Evolutionary conservation across 306 rosid genomes (phyloP), one percentile per base, ranked within the genome.

Genomic region (Vigna hirtella): DNA sequence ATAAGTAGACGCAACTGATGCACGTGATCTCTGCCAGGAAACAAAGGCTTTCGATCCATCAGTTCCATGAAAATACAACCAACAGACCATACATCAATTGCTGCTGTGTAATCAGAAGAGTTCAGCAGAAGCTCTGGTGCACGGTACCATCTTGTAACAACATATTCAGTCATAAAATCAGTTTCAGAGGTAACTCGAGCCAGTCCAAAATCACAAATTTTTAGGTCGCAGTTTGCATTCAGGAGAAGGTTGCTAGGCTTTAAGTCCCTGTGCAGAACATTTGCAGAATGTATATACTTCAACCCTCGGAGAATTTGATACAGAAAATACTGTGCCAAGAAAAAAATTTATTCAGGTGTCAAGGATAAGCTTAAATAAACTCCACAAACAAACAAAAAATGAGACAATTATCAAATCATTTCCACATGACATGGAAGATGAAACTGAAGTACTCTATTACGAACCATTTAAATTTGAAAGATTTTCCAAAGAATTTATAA

Each of bases 151-250:
- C 97, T 86, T 20, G 98, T 94, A 42, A 94, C 98, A 32, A 94
- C 98, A 78, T 94, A 94, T 78, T 94, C 98, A 4, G 97, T 94
- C 98, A 94, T 94, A 63, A 94, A 94, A 83, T 94, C 98, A 71
- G 97, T 89, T 86, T 94, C 98, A 28, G 98, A 94, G 75, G 98
- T 94, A 69, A 94, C 98, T 61, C 97, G 90, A 78, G 98, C 98
- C 79, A 94, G 86, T 76, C 98, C 98, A 85, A 94, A 94, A 83
- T 94, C 98, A 77, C 98, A 94, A 75, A 94, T 94, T 83, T 94
- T 94, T 15, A 94, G 81, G 91, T 94, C 98, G 73, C 98, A 94
- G 81, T 94, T 94, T 66, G 98, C 98, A 43, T 92, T 94, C 53
- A 94, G 85, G 47, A 94, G 96, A 76, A 94, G 97, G 82, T 94